Evolutionary conservation across 495 filamentous ascomycete genomes (phyloP).

Genomic region (Neurospora pannonica): DNA sequence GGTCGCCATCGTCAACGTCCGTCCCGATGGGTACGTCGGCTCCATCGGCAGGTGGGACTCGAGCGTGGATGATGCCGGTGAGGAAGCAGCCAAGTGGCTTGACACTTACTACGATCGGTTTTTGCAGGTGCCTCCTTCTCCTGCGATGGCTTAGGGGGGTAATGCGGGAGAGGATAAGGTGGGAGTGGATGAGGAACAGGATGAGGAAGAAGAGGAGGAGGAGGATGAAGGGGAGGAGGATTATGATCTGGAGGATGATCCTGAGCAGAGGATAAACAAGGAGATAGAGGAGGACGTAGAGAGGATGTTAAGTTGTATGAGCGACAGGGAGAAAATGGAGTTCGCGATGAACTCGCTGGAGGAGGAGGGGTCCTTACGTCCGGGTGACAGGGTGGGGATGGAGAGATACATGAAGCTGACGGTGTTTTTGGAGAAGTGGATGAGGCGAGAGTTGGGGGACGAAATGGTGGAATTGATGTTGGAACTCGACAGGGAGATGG

Average conservation of each 20-base stretch:
- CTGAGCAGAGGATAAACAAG: background rate
- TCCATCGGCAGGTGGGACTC: slow-evolving; percentile 44
- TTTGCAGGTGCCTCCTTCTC: slow-evolving; percentile 28
- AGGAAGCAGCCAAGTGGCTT: slow-evolving; percentile 43
- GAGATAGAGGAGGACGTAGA: background rate
- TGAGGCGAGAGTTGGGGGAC: background rate
- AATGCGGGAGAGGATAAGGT: background rate
- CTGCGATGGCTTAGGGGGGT: background rate
- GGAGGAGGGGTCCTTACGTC: too few species aligned
- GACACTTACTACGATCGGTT: slow-evolving; percentile 52
- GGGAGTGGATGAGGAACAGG: background rate
- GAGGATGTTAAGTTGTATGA: background rate
- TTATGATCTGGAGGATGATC: background rate
- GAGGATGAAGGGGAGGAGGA: background rate
- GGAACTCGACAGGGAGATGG: background rate
- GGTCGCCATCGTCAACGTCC: slow-evolving; percentile 49
- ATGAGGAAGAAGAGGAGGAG: background rate
- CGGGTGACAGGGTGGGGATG: too few species aligned
- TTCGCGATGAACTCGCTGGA: too few species aligned
- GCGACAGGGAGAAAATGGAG: too few species aligned
- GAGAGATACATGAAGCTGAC: too few species aligned
- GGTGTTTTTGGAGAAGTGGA: too few species aligned
- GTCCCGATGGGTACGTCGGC: slow-evolving; percentile 63
- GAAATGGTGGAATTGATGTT: background rate
- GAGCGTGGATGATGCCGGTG: slow-evolving; percentile 31